Percentiles rank a stretch among this genome's conserved stretches.
phyloP scores from a whole-genome alignment of 1,284 basidiomycete genomes.

The Trametes pubescens region DNA sequence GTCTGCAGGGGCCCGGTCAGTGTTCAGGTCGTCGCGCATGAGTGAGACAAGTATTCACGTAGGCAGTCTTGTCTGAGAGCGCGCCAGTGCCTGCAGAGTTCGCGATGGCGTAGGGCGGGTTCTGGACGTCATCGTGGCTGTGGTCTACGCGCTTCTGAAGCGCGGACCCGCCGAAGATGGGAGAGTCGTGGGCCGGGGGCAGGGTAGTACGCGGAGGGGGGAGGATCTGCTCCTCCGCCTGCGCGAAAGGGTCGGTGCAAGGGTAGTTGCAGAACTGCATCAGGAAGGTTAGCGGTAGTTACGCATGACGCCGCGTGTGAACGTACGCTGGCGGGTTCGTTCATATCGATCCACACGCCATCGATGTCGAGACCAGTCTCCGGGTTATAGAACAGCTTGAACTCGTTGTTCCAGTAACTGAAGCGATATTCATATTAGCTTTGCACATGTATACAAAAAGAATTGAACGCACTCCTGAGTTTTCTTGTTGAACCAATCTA shows the following conservation, averaged over 20 bases:
- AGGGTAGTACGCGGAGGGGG: slow-evolving; percentile 60
- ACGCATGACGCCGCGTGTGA: not conserved
- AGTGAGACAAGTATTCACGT: slow-evolving; percentile 45
- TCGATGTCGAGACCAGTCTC: slow-evolving; percentile 68
- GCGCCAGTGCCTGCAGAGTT: slow-evolving; percentile 55
- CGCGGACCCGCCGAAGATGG: slow-evolving; percentile 54
- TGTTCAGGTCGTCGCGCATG: not conserved
- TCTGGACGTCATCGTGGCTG: slow-evolving; percentile 48
- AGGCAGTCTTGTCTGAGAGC: slow-evolving; percentile 63
- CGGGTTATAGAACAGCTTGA: slow-evolving; percentile 64
- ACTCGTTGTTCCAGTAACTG: slow-evolving; percentile 74
- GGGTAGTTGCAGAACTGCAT: slow-evolving; percentile 65
- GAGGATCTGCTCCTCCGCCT: slow-evolving; percentile 57
- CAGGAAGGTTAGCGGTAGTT: not conserved
- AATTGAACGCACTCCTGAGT: slow-evolving; percentile 51
- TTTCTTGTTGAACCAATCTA: slow-evolving; percentile 72
- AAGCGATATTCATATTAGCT: not conserved
- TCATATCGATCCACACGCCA: slow-evolving; percentile 80
- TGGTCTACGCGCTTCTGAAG: slow-evolving; percentile 45
- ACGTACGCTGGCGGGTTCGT: slow-evolving; percentile 68
- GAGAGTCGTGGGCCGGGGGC: slow-evolving; percentile 59
- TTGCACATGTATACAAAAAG: accelerated
- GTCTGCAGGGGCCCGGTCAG: slow-evolving; percentile 46
- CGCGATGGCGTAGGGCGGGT: slow-evolving; percentile 66
- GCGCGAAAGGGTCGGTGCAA: slow-evolving; percentile 62